A percentile compares a stretch with the other conserved stretches of the same genome.
Evolutionary conservation across 2,329 filamentous ascomycete genomes (phyloP).

Genomic region (Pseudocercospora fuligena): DNA sequence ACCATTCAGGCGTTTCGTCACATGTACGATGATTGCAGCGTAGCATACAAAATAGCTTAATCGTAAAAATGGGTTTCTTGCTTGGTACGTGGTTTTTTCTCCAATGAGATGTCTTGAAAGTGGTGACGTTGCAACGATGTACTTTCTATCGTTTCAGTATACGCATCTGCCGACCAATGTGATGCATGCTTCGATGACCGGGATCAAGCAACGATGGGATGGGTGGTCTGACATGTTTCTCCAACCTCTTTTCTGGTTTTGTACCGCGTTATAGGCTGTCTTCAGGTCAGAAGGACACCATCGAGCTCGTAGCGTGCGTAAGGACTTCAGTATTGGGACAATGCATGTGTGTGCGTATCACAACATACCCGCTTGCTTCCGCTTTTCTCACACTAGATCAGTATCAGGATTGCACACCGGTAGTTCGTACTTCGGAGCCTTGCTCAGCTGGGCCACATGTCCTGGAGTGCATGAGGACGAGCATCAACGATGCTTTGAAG

Average conservation of each 20-base stretch:
- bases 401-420: not conserved
- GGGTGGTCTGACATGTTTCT: constrained; percentile 6
- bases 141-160: not conserved
- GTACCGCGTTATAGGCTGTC: too few species aligned
- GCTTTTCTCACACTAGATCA: not conserved
- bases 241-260: too few species aligned
- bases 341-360: not conserved
- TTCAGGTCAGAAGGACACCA: not conserved
- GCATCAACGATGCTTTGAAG: not conserved
- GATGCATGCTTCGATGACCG: not conserved
- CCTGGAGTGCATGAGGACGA: not conserved
- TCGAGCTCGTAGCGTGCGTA: not conserved
- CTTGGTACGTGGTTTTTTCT: not conserved
- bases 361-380: not conserved
- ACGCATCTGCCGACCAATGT: not conserved
- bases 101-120: not conserved
- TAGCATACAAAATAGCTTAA: constrained; percentile 3
- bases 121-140: constrained; percentile 7
- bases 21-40: not conserved
- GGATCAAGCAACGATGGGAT: not conserved
- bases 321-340: not conserved
- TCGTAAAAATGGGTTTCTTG: not conserved
- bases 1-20: not conserved
- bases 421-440: not conserved
- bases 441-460: not conserved